Conservation (phyloP, 768 basidiomycete genomes). For the Naganishia vaughanmartiniae region DNA sequence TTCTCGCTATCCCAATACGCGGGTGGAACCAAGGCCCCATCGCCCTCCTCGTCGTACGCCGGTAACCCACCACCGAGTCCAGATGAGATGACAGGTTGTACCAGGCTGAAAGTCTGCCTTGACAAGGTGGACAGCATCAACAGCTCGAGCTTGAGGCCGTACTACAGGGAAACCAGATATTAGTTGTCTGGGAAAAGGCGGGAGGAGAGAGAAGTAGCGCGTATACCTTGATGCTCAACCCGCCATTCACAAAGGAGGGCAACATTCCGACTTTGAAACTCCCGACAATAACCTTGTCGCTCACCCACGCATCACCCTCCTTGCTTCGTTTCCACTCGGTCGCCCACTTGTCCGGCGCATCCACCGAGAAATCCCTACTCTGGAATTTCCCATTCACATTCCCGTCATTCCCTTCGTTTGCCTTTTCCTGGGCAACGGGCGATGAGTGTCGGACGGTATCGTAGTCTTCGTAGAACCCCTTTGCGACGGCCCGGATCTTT, state of each 20-base stretch:
- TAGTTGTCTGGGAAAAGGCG: not conserved
- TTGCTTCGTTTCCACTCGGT: not conserved
- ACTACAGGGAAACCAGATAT: not conserved
- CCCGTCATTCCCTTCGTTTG: no score
- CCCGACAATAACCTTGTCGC: not conserved
- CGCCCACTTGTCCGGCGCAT: not conserved
- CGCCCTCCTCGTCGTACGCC: slow-evolving; percentile 6
- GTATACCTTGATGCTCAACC: slow-evolving; percentile 10
- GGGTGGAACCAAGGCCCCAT: not conserved
- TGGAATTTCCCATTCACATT: not conserved
- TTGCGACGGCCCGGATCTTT: slow-evolving; percentile 15
- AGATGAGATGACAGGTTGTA: slow-evolving; percentile 19
- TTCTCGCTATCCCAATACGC: slow-evolving; percentile 17
- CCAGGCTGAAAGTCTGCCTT: slow-evolving; percentile 1
- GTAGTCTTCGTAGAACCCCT: slow-evolving; percentile 1
- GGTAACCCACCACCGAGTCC: not conserved
- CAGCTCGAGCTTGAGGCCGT: slow-evolving; percentile 15
- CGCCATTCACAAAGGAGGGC: slow-evolving; percentile 18
- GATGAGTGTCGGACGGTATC: slow-evolving; percentile 8
- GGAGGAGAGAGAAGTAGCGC: no score
- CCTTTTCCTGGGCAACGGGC: not conserved
- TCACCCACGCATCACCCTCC: not conserved
- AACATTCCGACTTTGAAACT: slow-evolving; percentile 19
- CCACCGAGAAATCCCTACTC: not conserved
- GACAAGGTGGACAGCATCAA: not conserved